phyloP scores from a whole-genome alignment of 352 stramenopile genomes.

The Globisporangium barbulae region DNA sequence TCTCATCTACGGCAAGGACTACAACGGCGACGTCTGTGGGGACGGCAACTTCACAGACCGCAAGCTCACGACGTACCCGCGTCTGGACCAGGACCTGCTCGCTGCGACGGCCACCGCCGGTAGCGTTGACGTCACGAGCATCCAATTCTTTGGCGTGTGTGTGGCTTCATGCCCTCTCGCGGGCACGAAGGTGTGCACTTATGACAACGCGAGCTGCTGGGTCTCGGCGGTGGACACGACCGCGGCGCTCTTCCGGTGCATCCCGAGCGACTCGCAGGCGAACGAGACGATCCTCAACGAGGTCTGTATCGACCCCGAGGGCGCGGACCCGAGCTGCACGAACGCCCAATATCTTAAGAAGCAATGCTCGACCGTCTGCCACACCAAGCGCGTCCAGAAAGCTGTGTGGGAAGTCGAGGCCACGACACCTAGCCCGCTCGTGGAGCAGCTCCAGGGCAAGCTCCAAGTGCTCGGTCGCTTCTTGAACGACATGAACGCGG shows the following conservation, averaged over 20 bases:
- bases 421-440: conserved; percentile 56
- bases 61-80: conserved; percentile 71
- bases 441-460: conserved; percentile 66
- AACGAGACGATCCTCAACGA: conserved; percentile 62
- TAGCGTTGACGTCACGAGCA: conserved; percentile 38
- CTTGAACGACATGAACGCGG: conserved; percentile 69
- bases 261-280: conserved; percentile 47
- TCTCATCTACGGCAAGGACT: conserved; percentile 80
- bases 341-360: conserved; percentile 30
- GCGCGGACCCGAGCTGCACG: conserved; percentile 52
- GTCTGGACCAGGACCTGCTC: conserved; percentile 78
- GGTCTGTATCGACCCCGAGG: conserved; percentile 58
- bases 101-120: conserved; percentile 24
- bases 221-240: conserved; percentile 44
- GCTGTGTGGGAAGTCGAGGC: conserved; percentile 52
- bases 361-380: conserved; percentile 44
- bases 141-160: conserved; percentile 82
- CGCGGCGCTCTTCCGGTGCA: conserved; percentile 65
- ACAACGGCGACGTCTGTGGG: conserved; percentile 79
- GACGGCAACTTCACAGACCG: conserved; percentile 32
- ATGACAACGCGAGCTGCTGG: conserved; percentile 71
- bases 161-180: conserved; percentile 50
- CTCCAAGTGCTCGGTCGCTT: conserved; percentile 60
- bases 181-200: conserved; percentile 63
- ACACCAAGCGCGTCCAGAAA: conserved; percentile 68